A percentile compares a stretch with the other conserved stretches of the same genome.
phyloP scores from a whole-genome alignment of 116 monocot genomes.

The Thalassia testudinum region DNA sequence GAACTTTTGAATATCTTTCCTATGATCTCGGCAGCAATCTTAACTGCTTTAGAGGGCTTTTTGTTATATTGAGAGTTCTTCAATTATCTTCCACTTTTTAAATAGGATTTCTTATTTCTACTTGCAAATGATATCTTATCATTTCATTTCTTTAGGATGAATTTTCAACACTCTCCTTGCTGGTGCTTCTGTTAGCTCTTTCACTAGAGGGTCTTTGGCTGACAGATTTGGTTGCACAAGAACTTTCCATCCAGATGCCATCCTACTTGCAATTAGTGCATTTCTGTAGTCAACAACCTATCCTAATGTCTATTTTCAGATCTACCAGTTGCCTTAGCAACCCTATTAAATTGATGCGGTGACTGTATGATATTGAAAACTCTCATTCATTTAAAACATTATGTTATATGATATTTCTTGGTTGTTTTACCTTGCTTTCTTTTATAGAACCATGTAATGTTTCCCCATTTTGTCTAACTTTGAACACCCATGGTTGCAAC shows the following conservation, averaged over 20 bases:
- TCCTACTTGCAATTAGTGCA: conserved; percentile 79
- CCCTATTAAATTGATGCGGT: conserved; percentile 19
- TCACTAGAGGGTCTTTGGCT: conserved; percentile 87
- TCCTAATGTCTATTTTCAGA: neutral
- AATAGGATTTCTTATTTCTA: too few relatives aligned
- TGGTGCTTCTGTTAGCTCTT: conserved; percentile 91
- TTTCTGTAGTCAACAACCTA: conserved; percentile 77
- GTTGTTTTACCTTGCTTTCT: too few relatives aligned
- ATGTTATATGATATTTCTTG: too few relatives aligned
- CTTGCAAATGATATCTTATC: too few relatives aligned
- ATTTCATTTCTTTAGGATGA: conserved; percentile 45
- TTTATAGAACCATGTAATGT: too few relatives aligned
- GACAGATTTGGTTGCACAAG: conserved; percentile 93
- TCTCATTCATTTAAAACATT: too few relatives aligned
- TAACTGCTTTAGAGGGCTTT: too few relatives aligned
- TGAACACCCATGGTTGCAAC: too few relatives aligned
- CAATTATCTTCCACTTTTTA: too few relatives aligned
- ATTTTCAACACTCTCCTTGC: conserved; percentile 83
- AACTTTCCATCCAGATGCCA: conserved; percentile 73
- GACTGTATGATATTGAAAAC: too few relatives aligned
- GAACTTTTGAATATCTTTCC: conserved; percentile 83
- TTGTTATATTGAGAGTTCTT: too few relatives aligned
- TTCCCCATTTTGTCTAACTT: too few relatives aligned
- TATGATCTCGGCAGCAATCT: conserved; percentile 45
- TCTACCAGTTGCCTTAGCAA: neutral